These are phyloP conservation scores for Proliferodiscus dingleyae DNA, from an alignment of 2,329 filamentous ascomycete species.

Conservation along the genomic window DNA sequence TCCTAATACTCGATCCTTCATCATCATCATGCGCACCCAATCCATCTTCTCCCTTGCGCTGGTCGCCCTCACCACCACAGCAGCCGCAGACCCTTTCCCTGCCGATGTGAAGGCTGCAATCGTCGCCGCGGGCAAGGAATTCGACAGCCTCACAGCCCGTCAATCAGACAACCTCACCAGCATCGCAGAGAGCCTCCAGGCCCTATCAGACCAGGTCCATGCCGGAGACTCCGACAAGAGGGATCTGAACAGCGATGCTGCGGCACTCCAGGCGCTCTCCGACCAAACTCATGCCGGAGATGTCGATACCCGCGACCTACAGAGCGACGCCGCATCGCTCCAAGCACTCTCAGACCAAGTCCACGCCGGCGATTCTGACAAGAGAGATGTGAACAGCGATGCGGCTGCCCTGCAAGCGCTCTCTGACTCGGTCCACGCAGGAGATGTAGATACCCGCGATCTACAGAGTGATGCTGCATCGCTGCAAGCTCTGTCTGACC, in stretches of 20 bases:
- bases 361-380: not conserved
- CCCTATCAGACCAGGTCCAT: not conserved
- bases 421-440: not conserved
- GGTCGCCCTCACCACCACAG: constrained; percentile 13
- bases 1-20: not conserved
- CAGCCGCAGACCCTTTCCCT: constrained; percentile 7
- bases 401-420: not conserved
- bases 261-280: not conserved
- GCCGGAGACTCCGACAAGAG: not conserved
- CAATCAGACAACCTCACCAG: not conserved
- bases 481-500: not conserved
- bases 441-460: not conserved
- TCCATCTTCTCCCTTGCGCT: constrained; percentile 14
- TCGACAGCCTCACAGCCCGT: not conserved
- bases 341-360: not conserved
- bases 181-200: not conserved
- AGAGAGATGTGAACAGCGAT: not conserved
- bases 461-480: not conserved
- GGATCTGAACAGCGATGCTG: not conserved
- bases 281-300: not conserved
- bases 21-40: constrained; percentile 13
- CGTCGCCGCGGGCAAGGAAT: constrained; percentile 4
- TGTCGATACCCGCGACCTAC: not conserved
- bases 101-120: constrained; percentile 7
- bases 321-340: not conserved